Evolutionary conservation across 805 yeast species (phyloP).

Genomic region (Yarrowia sp.): DNA sequence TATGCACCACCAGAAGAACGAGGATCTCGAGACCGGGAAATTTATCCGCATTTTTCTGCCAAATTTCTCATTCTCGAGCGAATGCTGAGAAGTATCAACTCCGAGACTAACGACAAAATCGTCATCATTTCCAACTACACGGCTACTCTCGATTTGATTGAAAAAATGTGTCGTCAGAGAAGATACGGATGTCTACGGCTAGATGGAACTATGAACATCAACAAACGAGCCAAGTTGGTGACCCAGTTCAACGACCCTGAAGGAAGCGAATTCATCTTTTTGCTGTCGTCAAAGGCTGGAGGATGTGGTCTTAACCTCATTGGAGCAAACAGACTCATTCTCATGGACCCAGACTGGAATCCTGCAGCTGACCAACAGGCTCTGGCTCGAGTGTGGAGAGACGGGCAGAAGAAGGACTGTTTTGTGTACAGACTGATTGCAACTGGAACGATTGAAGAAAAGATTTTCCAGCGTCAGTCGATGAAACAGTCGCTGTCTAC

Average conservation of each 20-base stretch:
- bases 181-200: conserved; percentile 75
- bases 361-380: conserved; percentile 99
- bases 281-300: conserved; percentile 93
- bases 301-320: conserved; percentile 97
- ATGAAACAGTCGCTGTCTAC: conserved; percentile 91
- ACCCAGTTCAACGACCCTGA: conserved; percentile 90
- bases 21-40: conserved; percentile 61
- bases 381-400: conserved; percentile 97
- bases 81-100: conserved; percentile 69
- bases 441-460: conserved; percentile 94
- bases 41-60: conserved; percentile 81
- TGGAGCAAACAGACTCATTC: conserved; percentile 87
- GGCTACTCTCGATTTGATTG: conserved; percentile 87
- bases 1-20: conserved; percentile 48
- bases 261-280: conserved; percentile 79
- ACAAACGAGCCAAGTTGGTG: conserved; percentile 88
- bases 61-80: conserved; percentile 82
- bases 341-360: conserved; percentile 95
- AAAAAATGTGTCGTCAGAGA: conserved; percentile 71
- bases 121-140: conserved; percentile 94
- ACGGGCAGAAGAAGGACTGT: conserved; percentile 96
- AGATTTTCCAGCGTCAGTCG: conserved; percentile 91
- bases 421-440: conserved; percentile 89
- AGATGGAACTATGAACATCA: conserved; percentile 90
- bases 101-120: conserved; percentile 89